These are phyloP conservation scores for Arthrobotrys pseudoclavata DNA, from an alignment of 2,329 filamentous ascomycete species.

Conservation along the genomic window DNA sequence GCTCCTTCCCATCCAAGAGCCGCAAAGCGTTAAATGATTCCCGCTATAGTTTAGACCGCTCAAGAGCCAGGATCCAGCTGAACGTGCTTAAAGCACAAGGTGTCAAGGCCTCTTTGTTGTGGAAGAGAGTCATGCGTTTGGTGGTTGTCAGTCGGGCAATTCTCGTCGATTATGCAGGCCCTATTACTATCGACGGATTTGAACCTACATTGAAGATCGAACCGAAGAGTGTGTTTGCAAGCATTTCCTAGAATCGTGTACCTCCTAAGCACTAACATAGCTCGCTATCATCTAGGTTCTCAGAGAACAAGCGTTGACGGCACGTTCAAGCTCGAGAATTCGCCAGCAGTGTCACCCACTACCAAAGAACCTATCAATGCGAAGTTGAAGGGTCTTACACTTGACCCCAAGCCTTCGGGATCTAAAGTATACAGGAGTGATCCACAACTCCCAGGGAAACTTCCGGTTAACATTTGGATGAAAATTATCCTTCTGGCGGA, in stretches of 20 bases:
- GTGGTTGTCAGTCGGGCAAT: conserved; percentile 51
- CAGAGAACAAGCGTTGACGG: conserved; percentile 34
- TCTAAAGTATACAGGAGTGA: background rate
- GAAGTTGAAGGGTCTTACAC: conserved; percentile 11
- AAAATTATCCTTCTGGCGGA: conserved; percentile 53
- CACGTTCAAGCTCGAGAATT: conserved; percentile 25
- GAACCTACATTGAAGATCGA: conserved; percentile 41
- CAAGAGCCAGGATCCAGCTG: conserved; percentile 49
- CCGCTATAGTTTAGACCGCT: conserved; percentile 48
- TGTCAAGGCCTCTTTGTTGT: conserved; percentile 49
- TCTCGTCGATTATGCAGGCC: conserved; percentile 42
- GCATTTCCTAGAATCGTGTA: background rate
- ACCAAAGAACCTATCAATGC: conserved; percentile 18
- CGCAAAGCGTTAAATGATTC: conserved; percentile 45
- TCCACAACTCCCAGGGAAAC: conserved; percentile 34
- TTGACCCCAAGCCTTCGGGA: background rate
- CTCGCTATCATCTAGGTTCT: conserved; percentile 15
- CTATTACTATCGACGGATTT: conserved; percentile 34
- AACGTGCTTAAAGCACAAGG: conserved; percentile 51
- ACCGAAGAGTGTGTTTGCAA: conserved; percentile 29
- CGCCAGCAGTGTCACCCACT: conserved; percentile 6
- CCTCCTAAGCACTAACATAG: background rate
- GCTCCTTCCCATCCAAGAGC: conserved; percentile 4
- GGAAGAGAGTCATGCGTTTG: conserved; percentile 51
- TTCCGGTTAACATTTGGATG: conserved; percentile 50